Evolutionary conservation across 2,329 filamentous ascomycete genomes (phyloP), one percentile per base, ranked within the genome.

Genomic region (Pseudopithomyces chartarum): DNA sequence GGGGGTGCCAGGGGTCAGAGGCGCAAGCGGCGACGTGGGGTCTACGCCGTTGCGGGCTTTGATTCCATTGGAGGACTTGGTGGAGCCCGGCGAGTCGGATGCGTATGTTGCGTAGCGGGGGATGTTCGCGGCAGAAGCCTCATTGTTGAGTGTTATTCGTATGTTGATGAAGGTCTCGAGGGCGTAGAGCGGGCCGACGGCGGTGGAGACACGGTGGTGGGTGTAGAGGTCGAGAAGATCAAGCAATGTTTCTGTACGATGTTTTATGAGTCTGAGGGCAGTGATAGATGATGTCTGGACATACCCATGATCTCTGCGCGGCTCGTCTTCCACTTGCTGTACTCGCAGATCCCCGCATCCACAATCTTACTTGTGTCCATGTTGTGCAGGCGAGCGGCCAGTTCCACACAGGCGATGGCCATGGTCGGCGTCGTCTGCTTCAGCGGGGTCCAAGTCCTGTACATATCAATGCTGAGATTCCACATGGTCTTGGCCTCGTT

Each of bases 141-240:
- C 89, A 67, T 90, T 86, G 75, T 98, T 97, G 60, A 97, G 82
- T 22, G 86, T 83, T 61, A 98, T 97, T 71, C 95, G 91, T 65
- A 96, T 87, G 61, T 89, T 86, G 70, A 98, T 91, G 73, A 97
- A 94, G 52, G 84, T 84, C 64, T 94, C 88, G 42, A 94, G 82
- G 45, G 89, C 85, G 75, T 91, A 90, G 46, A 85, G 80, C 15
- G 84, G 81, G 6, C 92, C 93, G 19, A 97, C 81, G 49, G 88
- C 86, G 33, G 92, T 97, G 50, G 84, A 82, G 63, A 86, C 85
- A 53, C 87, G 86, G 71, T 96, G 89, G 69, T 96, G 90, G 0
- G 92, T 95, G 75, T 97, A 98, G 2, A 98, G 84, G 69, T 99
- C 94, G 23, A 98, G 84, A 0, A 97, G 82, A 70, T 98, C 95